Base-by-base conservation (phyloP, 2,329 filamentous ascomycete genomes). In the Penicillium sp. region DNA sequence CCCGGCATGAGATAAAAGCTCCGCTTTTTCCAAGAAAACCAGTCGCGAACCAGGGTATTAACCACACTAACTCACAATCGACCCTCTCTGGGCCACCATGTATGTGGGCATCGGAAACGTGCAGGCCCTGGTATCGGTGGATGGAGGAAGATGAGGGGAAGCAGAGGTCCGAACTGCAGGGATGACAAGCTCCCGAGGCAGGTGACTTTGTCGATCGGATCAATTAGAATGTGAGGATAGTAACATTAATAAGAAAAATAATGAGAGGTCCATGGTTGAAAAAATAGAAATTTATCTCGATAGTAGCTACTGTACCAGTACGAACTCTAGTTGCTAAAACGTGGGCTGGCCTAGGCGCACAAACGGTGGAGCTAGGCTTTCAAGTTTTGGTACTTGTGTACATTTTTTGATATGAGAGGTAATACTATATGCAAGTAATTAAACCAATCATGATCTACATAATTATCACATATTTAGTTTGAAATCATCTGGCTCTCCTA, bases 21-120 rank as follows among this genome's bases (percentile, higher is more conserved):
- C 59, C 59, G 59, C 59, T 59, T 53, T 53, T 50, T 45, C 48
- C 53, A 47, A 50, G 46, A 42, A 25, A 48, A 46, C 51, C 51
- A 53, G 14, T 22, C 23, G 29, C n/a, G n/a, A 41, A 49, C 37
- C 45, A 45, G 41, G 31, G 25, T 37, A 37, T 49, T 22, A 44
- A 43, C 49, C 49, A 51, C 25, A 44, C 48, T 51, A 52, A 57
- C 37, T 53, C 42, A 54, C 50, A 54, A 42, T 22, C 47, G 44
- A 53, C 42, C 37, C 29, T 40, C 20, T 22, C 37, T 40, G 25
- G 50, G 51, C 49, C 45, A 40, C 51, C 45, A 42, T 22, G 47
- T 50, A 20, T 23, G 54, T 23, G 33, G 37, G 45, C 56, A 57
- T 63, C 54, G 50, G 55, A 54, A 65, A 63, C 59, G 62, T 63